Evolutionary conservation across 805 yeast species (phyloP).

Genomic region (Nematodospora valgi): DNA sequence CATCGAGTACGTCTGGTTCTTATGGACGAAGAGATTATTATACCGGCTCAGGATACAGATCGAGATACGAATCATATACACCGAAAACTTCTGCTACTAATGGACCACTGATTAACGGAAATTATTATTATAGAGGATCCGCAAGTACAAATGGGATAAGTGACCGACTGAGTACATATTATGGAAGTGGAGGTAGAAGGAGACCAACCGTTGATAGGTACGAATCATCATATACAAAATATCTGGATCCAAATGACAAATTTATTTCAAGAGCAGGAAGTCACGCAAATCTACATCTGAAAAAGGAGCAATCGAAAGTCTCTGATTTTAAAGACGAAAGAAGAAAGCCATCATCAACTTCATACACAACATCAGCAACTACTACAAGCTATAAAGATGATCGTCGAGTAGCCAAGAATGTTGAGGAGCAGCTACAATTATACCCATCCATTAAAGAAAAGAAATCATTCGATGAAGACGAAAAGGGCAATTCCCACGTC

Average conservation of each 20-base stretch:
- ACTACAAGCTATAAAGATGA: constrained; percentile 7
- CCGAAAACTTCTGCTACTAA: constrained; percentile 4
- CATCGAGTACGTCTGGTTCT: constrained; percentile 5
- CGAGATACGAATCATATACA: constrained; percentile 9
- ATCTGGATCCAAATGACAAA: constrained; percentile 8
- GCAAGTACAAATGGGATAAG: not conserved
- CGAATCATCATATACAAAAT: constrained; percentile 16
- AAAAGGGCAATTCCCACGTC: not conserved
- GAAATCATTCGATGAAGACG: not conserved
- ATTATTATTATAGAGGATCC: constrained; percentile 1
- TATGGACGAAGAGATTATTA: constrained; percentile 9
- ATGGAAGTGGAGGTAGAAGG: constrained; percentile 10
- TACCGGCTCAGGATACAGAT: constrained; percentile 7
- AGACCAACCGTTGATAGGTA: constrained; percentile 17
- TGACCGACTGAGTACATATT: constrained; percentile 7
- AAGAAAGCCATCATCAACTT: constrained; percentile 3
- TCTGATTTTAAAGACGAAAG: constrained; percentile 5
- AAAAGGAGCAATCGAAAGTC: constrained; percentile 2
- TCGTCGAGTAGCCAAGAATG: constrained; percentile 5
- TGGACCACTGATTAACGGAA: constrained; percentile 1
- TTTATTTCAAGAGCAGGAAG: constrained; percentile 3
- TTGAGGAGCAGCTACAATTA: not conserved
- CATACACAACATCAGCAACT: not conserved
- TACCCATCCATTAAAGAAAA: not conserved
- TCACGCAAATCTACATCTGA: not conserved